Conservation (phyloP, 202 grass and related monocot species). For the Miscanthus sacchariflorus region DNA sequence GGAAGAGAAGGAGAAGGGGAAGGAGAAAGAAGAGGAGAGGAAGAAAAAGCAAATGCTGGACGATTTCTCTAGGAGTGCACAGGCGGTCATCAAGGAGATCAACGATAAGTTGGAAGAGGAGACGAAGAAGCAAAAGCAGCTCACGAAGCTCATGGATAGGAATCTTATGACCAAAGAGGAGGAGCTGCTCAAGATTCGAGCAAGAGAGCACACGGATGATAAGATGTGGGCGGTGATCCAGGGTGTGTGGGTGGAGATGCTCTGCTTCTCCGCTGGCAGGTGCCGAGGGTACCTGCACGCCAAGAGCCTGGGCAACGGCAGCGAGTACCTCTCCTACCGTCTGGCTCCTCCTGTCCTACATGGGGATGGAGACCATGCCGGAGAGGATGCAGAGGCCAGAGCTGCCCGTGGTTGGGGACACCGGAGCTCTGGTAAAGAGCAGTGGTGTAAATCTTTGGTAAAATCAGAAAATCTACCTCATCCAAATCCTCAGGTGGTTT, state of each 20-base stretch:
- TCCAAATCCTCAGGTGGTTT: too few relatives aligned
- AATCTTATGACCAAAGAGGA: not conserved
- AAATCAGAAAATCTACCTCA: too few relatives aligned
- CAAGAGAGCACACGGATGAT: not conserved
- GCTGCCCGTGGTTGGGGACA: not conserved
- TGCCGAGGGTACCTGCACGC: conserved; percentile 34
- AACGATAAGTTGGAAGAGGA: not conserved
- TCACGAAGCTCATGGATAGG: not conserved
- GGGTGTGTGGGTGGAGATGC: conserved; percentile 47
- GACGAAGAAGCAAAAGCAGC: not conserved
- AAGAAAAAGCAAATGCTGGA: too few relatives aligned
- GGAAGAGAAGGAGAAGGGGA: too few relatives aligned
- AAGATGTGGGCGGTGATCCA: conserved; percentile 19
- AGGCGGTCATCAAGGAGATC: not conserved
- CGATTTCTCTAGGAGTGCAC: too few relatives aligned
- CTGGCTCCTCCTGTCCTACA: not conserved
- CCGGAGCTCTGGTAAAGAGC: not conserved
- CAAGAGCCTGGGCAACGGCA: not conserved
- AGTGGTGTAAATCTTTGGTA: too few relatives aligned
- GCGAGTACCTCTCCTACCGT: conserved; percentile 19
- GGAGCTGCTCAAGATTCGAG: not conserved
- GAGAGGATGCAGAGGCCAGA: not conserved
- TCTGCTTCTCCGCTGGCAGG: conserved; percentile 6
- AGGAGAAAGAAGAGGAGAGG: too few relatives aligned
- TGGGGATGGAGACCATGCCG: conserved; percentile 10